Conservation (phyloP, 129 eudicot species). For the Scalesia atractyloides region DNA sequence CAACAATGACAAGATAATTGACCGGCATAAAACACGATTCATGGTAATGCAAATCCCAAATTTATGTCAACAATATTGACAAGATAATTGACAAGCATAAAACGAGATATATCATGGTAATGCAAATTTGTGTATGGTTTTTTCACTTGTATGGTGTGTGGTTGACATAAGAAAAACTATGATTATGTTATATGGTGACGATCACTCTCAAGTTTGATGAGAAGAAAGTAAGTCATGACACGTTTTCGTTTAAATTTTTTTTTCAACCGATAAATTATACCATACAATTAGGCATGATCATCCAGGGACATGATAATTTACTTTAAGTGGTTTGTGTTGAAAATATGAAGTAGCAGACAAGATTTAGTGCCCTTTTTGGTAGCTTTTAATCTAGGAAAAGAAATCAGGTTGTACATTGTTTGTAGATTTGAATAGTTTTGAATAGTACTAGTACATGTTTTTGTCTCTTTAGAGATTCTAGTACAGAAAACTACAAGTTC, state of each 20-base stretch:
- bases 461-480: constrained; percentile 5
- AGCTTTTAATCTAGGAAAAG: constrained; percentile 23
- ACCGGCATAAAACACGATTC: constrained; percentile 15
- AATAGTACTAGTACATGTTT: constrained; percentile 21
- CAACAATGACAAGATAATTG: constrained; percentile 12
- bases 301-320: constrained; percentile 29
- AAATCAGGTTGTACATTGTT: constrained; percentile 7
- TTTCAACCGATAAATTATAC: constrained; percentile 31
- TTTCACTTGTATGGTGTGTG: constrained; percentile 9
- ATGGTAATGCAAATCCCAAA: constrained; percentile 4
- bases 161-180: constrained; percentile 26
- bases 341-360: constrained; percentile 43
- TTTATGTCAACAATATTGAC: constrained; percentile 14
- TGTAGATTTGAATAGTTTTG: constrained; percentile 25
- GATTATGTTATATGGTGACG: constrained; percentile 29
- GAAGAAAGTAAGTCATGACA: constrained; percentile 29
- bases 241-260: constrained; percentile 8
- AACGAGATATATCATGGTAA: constrained; percentile 5
- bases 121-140: constrained; percentile 11
- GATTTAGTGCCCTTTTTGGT: constrained; percentile 41
- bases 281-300: constrained; percentile 32
- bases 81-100: constrained; percentile 16
- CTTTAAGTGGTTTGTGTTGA: constrained; percentile 39
- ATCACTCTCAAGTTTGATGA: constrained; percentile 32
- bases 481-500: constrained; percentile 15